Evolutionary conservation across 768 basidiomycete species (phyloP).

Genomic region (Dictyophora rubrovolvata): DNA sequence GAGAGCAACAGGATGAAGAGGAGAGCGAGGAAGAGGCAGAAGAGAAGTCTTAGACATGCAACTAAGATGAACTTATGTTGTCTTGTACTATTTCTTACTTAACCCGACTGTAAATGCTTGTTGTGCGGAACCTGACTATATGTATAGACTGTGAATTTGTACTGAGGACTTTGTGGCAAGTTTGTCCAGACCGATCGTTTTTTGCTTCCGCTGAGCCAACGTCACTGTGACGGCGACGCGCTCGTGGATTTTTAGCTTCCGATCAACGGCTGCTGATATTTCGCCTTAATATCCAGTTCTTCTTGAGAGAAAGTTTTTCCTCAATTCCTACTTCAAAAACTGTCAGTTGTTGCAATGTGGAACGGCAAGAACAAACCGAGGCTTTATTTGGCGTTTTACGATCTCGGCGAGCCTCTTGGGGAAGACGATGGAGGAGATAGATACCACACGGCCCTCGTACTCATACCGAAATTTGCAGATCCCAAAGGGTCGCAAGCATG

Average conservation of each 20-base stretch:
- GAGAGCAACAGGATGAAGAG: conserved; percentile 65
- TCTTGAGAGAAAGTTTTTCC: too few relatives aligned
- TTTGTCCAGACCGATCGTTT: too few relatives aligned
- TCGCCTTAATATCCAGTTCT: too few relatives aligned
- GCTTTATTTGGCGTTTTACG: neutral
- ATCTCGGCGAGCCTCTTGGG: neutral
- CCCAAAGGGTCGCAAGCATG: neutral
- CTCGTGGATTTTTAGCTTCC: too few relatives aligned
- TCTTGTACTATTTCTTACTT: neutral
- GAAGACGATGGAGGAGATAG: neutral
- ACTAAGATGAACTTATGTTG: conserved; percentile 3
- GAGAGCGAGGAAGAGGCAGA: conserved; percentile 27
- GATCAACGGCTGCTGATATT: too few relatives aligned
- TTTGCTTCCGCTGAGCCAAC: too few relatives aligned
- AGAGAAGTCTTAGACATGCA: neutral
- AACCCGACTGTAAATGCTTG: neutral
- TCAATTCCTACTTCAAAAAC: too few relatives aligned
- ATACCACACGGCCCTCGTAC: neutral
- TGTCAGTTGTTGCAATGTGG: too few relatives aligned
- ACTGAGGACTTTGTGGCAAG: too few relatives aligned
- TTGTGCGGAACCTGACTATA: neutral
- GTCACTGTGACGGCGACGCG: too few relatives aligned
- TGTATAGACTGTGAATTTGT: conserved; percentile 2
- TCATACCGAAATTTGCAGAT: neutral
- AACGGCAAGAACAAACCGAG: neutral